Conservation (phyloP, 208 protist species). For the Endotrypanum monterogeii region DNA sequence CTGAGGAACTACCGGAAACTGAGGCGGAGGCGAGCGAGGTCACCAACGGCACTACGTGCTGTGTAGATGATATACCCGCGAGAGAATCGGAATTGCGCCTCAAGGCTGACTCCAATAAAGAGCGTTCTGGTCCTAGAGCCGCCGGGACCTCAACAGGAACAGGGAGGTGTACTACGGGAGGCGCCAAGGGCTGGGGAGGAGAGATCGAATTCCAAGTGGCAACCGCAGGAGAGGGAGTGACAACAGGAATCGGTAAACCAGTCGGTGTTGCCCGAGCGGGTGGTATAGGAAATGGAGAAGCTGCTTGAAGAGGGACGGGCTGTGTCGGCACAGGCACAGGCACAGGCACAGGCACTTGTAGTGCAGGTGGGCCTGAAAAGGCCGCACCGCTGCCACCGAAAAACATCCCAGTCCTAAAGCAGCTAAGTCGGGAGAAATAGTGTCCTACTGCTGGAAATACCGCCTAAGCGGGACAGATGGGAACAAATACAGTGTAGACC, state of each 20-base stretch:
- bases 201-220: not conserved
- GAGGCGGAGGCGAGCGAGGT: not conserved
- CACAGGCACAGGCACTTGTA: conserved; percentile 21
- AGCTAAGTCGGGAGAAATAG: not conserved
- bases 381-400: not conserved
- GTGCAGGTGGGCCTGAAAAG: not conserved
- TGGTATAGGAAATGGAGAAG: conserved; percentile 1
- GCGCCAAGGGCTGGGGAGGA: not conserved
- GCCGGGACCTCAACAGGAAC: not conserved
- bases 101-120: not conserved
- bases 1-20: not conserved
- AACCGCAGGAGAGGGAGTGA: conserved; percentile 1
- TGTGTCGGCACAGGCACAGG: conserved; percentile 13
- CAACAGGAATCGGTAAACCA: conserved; percentile 10
- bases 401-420: not conserved
- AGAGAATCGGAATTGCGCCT: not conserved
- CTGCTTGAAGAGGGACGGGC: not conserved
- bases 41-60: not conserved
- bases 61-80: not conserved
- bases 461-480: not conserved
- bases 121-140: not conserved
- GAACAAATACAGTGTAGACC: not conserved
- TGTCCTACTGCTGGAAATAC: not conserved
- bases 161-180: not conserved
- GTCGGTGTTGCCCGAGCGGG: conserved; percentile 1